A percentile compares a stretch with the other conserved stretches of the same genome.
These are phyloP conservation scores for Atkinsonella texensis DNA, from an alignment of 2,329 filamentous ascomycete species.

Conservation along the genomic window DNA sequence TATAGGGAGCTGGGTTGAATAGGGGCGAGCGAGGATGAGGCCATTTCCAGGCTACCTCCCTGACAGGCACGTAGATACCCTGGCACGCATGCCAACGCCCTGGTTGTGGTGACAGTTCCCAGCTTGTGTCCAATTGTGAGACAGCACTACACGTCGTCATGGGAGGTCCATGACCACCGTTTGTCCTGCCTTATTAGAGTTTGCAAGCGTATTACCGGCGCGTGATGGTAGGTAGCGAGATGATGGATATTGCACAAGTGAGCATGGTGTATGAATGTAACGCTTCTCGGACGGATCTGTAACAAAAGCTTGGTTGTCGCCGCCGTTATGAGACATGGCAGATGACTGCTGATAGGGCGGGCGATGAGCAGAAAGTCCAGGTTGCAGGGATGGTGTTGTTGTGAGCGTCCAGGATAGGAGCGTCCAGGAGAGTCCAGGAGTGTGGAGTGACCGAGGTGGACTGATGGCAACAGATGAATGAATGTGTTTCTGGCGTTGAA, in stretches of 20 bases:
- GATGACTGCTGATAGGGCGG: background rate
- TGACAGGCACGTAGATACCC: no score
- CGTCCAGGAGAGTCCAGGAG: background rate
- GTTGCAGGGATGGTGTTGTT: constrained; percentile 3
- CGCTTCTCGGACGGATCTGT: background rate
- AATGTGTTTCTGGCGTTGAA: no score
- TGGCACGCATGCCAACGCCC: no score
- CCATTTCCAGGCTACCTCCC: background rate
- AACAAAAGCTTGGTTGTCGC: background rate
- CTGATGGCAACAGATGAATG: no score
- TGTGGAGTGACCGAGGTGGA: no score
- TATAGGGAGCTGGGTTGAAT: background rate
- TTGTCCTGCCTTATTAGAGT: no score
- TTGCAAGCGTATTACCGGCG: no score
- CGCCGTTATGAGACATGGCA: background rate
- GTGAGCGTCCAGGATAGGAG: background rate
- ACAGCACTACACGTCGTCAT: no score
- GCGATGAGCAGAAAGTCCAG: background rate
- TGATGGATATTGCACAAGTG: background rate
- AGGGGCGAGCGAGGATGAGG: background rate
- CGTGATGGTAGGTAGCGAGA: background rate
- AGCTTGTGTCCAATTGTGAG: no score
- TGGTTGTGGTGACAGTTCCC: no score
- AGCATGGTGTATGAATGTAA: background rate
- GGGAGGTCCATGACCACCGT: no score